Percentiles rank a stretch among this genome's conserved stretches.
phyloP scores from a whole-genome alignment of 148 eudicot species.

The Limonium bicolor region DNA sequence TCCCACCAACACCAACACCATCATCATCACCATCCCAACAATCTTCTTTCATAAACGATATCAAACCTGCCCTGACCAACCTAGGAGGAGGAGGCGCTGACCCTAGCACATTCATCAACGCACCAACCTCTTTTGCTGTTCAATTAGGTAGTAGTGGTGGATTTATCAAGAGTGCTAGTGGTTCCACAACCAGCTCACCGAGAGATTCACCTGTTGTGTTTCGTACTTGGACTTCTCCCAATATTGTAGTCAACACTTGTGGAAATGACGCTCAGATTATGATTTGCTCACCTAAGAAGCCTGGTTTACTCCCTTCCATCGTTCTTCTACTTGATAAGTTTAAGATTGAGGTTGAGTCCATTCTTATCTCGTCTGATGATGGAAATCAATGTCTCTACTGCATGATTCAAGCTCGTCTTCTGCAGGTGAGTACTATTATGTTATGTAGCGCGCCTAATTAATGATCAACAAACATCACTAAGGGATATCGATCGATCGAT shows the following conservation, averaged over 20 bases:
- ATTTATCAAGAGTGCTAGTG: not conserved
- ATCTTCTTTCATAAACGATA: not conserved
- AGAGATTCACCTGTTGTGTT: slow-evolving; percentile 22
- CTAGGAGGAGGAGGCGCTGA: slow-evolving; percentile 14
- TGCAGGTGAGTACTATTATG: not conserved
- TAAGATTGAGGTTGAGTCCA: slow-evolving; percentile 24
- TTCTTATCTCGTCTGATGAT: slow-evolving; percentile 37
- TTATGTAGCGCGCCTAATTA: not conserved
- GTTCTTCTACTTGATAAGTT: slow-evolving; percentile 51
- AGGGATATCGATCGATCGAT: not conserved
- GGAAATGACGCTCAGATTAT: slow-evolving; percentile 47
- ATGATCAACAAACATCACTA: not conserved
- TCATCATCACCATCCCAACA: not conserved
- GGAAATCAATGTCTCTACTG: slow-evolving; percentile 15
- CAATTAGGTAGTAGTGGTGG: not conserved
- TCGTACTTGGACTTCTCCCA: slow-evolving; percentile 45
- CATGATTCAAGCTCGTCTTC: slow-evolving; percentile 47
- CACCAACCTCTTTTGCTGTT: too few relatives aligned
- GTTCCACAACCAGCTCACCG: slow-evolving; percentile 2
- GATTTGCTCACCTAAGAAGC: slow-evolving; percentile 29
- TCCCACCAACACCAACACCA: too few relatives aligned
- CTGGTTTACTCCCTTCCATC: slow-evolving; percentile 26
- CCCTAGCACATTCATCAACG: not conserved
- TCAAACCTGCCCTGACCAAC: slow-evolving; percentile 32
- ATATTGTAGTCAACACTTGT: slow-evolving; percentile 44